Evolutionary conservation across 2,329 filamentous ascomycete species (phyloP).

Genomic region (Penicillium carneum): DNA sequence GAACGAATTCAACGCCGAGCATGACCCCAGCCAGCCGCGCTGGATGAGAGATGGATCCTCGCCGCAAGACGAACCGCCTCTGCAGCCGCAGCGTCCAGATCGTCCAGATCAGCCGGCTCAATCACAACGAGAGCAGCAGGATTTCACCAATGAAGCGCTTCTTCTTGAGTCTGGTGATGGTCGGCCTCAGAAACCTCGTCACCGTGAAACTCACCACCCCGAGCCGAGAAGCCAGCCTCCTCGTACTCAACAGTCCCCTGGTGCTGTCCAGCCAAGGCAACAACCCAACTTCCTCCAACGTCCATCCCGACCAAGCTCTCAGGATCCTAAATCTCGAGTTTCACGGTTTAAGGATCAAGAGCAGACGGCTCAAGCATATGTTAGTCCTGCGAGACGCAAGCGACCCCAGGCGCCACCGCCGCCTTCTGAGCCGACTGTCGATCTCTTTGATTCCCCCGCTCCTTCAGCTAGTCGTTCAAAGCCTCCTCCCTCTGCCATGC

Average conservation of each 20-base stretch:
- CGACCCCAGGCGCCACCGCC: conserved; percentile 59
- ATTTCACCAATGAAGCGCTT: conserved; percentile 66
- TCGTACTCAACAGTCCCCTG: conserved; percentile 35
- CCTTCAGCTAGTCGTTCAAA: conserved; percentile 42
- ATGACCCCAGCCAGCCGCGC: conserved; percentile 81
- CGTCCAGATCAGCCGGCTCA: conserved; percentile 33
- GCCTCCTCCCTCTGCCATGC: conserved; percentile 47
- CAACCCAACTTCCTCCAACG: conserved; percentile 65
- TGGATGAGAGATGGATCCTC: conserved; percentile 83
- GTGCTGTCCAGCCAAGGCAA: conserved; percentile 35
- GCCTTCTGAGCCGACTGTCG: conserved; percentile 59
- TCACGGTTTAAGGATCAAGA: conserved; percentile 78
- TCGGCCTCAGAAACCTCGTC: conserved; percentile 40
- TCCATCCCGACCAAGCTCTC: conserved; percentile 48
- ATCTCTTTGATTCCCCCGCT: conserved; percentile 66
- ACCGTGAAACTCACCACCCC: conserved; percentile 33
- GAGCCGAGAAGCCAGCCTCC: conserved; percentile 30
- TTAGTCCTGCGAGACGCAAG: conserved; percentile 83
- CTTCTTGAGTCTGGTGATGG: conserved; percentile 45
- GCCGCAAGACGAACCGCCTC: conserved; percentile 35
- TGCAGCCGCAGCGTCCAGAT: conserved; percentile 28
- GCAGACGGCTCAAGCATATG: conserved; percentile 80
- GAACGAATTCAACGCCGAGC: conserved; percentile 78
- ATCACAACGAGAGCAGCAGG: conserved; percentile 30
- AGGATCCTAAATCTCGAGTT: conserved; percentile 67